phyloP scores from a whole-genome alignment of 2,329 filamentous ascomycete genomes.

The Colletotrichum tabaci region DNA sequence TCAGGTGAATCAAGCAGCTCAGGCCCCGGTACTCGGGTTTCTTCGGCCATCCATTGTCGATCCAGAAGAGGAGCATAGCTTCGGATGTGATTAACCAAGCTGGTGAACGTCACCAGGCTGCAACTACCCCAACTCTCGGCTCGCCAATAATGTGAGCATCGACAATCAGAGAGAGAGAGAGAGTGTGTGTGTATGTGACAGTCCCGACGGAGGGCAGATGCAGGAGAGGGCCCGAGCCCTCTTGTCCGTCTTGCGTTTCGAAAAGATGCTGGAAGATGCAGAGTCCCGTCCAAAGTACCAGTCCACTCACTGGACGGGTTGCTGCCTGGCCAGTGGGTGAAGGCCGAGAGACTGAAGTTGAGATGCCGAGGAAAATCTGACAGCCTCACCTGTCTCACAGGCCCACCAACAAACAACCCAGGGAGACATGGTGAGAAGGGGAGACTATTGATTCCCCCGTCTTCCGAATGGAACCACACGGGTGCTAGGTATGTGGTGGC shows the following conservation, averaged over 20 bases:
- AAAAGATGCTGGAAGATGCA: not conserved
- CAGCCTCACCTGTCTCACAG: slow-evolving; percentile 32
- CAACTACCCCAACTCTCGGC: slow-evolving; percentile 8
- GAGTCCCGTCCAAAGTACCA: slow-evolving; percentile 15
- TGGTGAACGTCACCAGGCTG: not conserved
- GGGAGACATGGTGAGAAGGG: not conserved
- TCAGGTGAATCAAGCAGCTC: not conserved
- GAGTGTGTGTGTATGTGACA: not conserved
- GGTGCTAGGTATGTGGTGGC: slow-evolving; percentile 1
- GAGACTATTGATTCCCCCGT: not conserved
- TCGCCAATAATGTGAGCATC: slow-evolving; percentile 9
- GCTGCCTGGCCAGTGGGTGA: slow-evolving; percentile 19
- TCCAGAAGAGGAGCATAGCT: not conserved
- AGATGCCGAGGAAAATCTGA: slow-evolving; percentile 30
- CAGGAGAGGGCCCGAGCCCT: slow-evolving; percentile 22
- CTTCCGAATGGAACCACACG: not conserved
- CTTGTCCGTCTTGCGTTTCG: not conserved
- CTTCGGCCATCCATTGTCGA: not conserved
- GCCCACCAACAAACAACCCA: not conserved
- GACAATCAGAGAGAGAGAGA: not conserved
- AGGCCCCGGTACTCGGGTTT: not conserved
- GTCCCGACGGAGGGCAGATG: slow-evolving; percentile 19
- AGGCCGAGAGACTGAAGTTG: not conserved
- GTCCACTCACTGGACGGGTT: slow-evolving; percentile 4
- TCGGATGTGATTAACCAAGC: not conserved